Base-by-base conservation (phyloP, 1,284 basidiomycete species). In the Peniophora sp. region DNA sequence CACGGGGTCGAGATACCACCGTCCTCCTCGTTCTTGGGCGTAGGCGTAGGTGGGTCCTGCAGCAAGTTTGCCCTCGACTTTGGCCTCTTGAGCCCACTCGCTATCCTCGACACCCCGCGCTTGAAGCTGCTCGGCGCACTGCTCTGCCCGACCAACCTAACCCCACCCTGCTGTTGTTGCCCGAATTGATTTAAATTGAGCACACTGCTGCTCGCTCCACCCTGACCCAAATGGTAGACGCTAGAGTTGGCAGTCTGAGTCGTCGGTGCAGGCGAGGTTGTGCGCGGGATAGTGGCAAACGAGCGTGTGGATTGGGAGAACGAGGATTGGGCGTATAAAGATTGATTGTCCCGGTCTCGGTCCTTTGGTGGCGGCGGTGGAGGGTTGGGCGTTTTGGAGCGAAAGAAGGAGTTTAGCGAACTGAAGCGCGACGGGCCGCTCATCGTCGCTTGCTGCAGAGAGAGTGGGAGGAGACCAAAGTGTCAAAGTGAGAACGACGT, bases 361-460 rank as follows among this genome's bases (percentile, higher is more conserved):
- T 88, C 85, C 67, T 88, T 88, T 32, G 85, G 85, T 1, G 85
- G 85, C 10, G 72, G 75, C 3, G 77, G 77, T 0, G 80, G 85
- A 1, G 81, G 78, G 51, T 66, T 66, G 23, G 61, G 27, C 27
- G 27, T 32, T 32, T 32, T 32, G 27, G 27, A 32, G 27, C 54
- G 22, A 56, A 51, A 32, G 27, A 32, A 32, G 27, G 27, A 32
- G 27, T 32, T 32, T 5, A 32, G 27, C 27, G 27, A 32, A 12
- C 27, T 32, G 27, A 32, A 32, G 27, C 27, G 27, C 27, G 27
- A 32, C 27, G 27, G 27, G 27, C 27, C 27, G 27, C 27, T 32
- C 27, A 32, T 32, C 27, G 27, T 32, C 27, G 27, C 27, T n/a
- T 32, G 27, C 27, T 32, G 6, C 12, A 5, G 12, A 32, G 6